Base-by-base conservation (phyloP, 1,284 basidiomycete species). In the Ceratorhiza oryzae-sativae region DNA sequence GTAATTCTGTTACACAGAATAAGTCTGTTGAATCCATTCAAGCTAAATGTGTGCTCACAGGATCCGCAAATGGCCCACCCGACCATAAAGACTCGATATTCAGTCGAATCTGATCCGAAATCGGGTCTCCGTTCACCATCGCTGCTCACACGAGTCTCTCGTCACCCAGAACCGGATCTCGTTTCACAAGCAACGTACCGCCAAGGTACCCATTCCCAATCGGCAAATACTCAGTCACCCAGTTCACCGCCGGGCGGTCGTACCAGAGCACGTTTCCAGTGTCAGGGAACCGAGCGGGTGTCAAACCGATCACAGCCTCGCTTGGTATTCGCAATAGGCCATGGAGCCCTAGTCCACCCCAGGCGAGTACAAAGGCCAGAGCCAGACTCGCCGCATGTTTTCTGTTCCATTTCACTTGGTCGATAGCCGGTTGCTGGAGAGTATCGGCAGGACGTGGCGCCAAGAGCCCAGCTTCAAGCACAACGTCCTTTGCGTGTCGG, bases 261-360 rank as follows among this genome's bases (percentile, higher is more conserved):
- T 87, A 91, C 90, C 90, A 92, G 27, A 92, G 80, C 1, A 86
- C 89, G 78, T 92, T 91, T 15, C 90, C 90, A n/a, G 86, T 87
- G 2, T 80, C 76, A 0, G 90, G 90, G 77, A 92, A 90, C 9
- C 59, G 63, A 68, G 82, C 84, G 15, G 83, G 72, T 34, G 88
- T 87, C 8, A 83, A 79, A 23, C 78, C 73, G 18, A 55, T 23
- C 18, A 32, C 27, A 32, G 18, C 51, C 10, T 32, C 51, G 10
- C 30, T 55, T 18, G 27, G n/a, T 18, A 34, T 15, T 8, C 5
- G 48, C 1, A 55, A 30, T 10, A 55, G 27, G 10, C 51, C 51
- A 20, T 20, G 18, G 1, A 55, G 30, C 15, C 53, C 27, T 32
- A 55, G 53, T 25, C 53, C 27, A 36, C 32, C 30, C 53, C 53